Percentiles rank a stretch among this genome's conserved stretches.
These are phyloP conservation scores for Russula earlei DNA, from an alignment of 768 basidiomycete genomes.

Conservation along the genomic window DNA sequence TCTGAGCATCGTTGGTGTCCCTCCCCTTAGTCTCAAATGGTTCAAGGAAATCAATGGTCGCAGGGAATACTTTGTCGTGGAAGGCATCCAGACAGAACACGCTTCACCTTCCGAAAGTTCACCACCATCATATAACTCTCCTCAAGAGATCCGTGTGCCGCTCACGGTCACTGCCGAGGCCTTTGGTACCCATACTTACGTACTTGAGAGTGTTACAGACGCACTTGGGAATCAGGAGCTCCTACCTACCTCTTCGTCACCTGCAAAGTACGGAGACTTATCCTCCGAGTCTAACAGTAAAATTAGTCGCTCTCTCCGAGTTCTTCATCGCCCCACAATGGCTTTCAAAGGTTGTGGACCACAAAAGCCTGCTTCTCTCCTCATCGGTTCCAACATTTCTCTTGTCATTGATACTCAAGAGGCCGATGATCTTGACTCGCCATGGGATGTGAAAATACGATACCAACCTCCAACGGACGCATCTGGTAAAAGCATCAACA, in stretches of 20 bases:
- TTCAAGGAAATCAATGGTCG: conserved; percentile 56
- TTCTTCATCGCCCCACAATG: conserved; percentile 61
- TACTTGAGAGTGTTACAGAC: conserved; percentile 77
- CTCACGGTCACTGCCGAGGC: conserved; percentile 52
- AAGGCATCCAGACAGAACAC: conserved; percentile 66
- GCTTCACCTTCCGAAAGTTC: conserved; percentile 25
- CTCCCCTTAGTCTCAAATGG: conserved; percentile 73
- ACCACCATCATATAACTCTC: conserved; percentile 24
- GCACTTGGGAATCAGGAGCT: conserved; percentile 58
- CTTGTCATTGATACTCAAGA: conserved; percentile 45
- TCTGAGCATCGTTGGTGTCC: conserved; percentile 63
- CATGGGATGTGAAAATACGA: conserved; percentile 55
- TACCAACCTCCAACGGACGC: conserved; percentile 46
- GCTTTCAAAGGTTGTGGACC: conserved; percentile 68
- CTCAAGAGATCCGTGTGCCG: conserved; percentile 59
- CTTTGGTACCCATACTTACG: conserved; percentile 61
- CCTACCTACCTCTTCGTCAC: conserved; percentile 5
- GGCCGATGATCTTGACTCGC: conserved; percentile 52
- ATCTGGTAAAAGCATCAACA: conserved; percentile 29
- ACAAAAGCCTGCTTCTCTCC: conserved; percentile 58
- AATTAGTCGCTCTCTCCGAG: conserved; percentile 51
- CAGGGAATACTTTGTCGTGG: conserved; percentile 66
- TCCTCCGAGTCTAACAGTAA: conserved; percentile 32
- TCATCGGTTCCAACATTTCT: conserved; percentile 57
- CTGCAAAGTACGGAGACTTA: conserved; percentile 15